Evolutionary conservation across 2,329 filamentous ascomycete genomes (phyloP), one percentile per base, ranked within the genome.

Genomic region (Cladophialophora carrionii): DNA sequence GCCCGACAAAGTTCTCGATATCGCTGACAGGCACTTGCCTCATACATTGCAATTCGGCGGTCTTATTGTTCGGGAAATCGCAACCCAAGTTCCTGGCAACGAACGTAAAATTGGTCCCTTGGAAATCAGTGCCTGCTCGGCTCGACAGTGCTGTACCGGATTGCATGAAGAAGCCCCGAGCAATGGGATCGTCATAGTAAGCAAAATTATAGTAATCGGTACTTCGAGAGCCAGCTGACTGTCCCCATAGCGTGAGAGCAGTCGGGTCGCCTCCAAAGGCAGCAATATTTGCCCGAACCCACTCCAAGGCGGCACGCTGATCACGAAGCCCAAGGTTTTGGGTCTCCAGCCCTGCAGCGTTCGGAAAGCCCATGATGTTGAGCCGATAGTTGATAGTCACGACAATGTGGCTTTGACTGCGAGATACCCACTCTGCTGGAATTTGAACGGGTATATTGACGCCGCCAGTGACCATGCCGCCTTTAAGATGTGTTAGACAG

Each of bases 291-390:
- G 79, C 75, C 2, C 76, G 76, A 0, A 83, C 73, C 84, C 84
- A 86, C 72, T 85, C 80, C 0, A 85, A 71, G 0, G 85, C 32
- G 14, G 55, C 55, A 10, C 60, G 55, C 69, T 87, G 84, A 70
- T 88, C 84, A 4, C 80, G 76, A 5, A 86, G 72, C 1, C 83
- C 84, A 1, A 83, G 71, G 64, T 86, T 86, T 53, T 78, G 74
- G 0, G 62, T 68, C 52, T 67, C 14, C 68, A 63, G 73, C 4
- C 72, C 74, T 4, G 74, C 72, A 17, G 76, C 76, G 10, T 74
- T 73, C 0, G 77, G 7, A 70, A 66, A 66, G 26, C 64, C 64
- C n/a, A 81, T 79, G 58, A 81, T 76, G 61, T 77, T 77, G 37
- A 78, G n/a, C 2, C 78, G 75, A 67, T 79, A 79, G 69, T 81